Evolutionary conservation across 345 rosid genomes (phyloP), one percentile per base, ranked within the genome.

Genomic region (Melaleuca alternifolia): DNA sequence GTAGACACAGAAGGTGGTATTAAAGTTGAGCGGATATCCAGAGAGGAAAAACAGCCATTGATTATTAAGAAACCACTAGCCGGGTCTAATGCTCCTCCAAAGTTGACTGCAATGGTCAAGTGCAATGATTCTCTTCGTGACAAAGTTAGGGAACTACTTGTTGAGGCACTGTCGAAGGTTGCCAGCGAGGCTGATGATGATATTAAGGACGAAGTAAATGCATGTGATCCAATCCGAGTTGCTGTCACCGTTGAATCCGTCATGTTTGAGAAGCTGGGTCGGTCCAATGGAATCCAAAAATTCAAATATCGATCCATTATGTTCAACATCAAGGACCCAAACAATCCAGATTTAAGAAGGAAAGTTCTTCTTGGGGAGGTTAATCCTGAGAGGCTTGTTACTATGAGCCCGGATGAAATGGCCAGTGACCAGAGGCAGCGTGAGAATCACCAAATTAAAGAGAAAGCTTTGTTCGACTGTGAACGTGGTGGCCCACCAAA

Each of bases 261-360:
- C 4, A 93, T 96, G 98, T 95, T 91, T 91, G 99, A 96, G 84
- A 96, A 93, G 89, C 7, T 96, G 91, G 99, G 99, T 56, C 91
- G 91, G 48, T 94, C 98, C 23, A 95, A 92, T 88, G 99, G 99
- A 30, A 77, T 91, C n/a, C 98, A 98, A 87, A 98, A 96, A 91
- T 83, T 90, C 48, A 98, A 96, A 92, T 96, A 98, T 91, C 91
- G 99, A 86, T 98, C 99, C 71, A 92, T 97, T 84, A 93, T 96
- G 95, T 97, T 96, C 96, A 97, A 96, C 93, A 84, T 97, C 65
- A 96, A 93, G 92, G 99, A 98, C 44, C 85, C 89, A 54, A 96
- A 96, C 62, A 98, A 96, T 91, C 99, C 97, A 0, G 99, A 98
- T 91, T 90, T 98, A 51, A 94, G 99, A 89, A 96, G 98, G 87